phyloP scores from a whole-genome alignment of 768 basidiomycete species.

The Asterophora parasitica region DNA sequence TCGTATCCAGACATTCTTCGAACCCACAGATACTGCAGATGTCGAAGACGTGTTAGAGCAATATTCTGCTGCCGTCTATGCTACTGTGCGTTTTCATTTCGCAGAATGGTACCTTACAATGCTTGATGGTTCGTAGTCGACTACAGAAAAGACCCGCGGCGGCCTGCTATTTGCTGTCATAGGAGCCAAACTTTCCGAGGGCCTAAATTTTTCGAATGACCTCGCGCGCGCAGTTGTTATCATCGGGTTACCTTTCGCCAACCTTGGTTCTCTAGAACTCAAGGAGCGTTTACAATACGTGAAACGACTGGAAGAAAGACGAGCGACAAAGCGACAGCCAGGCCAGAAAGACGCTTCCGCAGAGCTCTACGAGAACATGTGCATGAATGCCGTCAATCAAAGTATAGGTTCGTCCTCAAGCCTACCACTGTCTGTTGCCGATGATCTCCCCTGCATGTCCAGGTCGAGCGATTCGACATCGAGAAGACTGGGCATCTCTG shows the following conservation, averaged over 20 bases:
- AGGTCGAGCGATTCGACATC: constrained; percentile 94
- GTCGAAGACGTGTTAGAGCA: constrained; percentile 75
- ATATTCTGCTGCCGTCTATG: constrained; percentile 52
- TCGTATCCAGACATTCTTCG: constrained; percentile 72
- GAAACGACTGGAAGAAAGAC: constrained; percentile 49
- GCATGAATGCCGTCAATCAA: constrained; percentile 95
- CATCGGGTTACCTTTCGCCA: constrained; percentile 91
- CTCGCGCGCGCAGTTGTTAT: constrained; percentile 84
- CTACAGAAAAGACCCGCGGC: constrained; percentile 42
- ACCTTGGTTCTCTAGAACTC: constrained; percentile 85
- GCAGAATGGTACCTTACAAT: neutral
- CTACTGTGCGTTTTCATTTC: constrained; percentile 4
- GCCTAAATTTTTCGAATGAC: constrained; percentile 71
- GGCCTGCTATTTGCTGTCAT: constrained; percentile 92
- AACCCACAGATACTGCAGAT: constrained; percentile 66
- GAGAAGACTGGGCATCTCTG: constrained; percentile 86
- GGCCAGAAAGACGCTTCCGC: constrained; percentile 63
- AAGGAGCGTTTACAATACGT: constrained; percentile 91
- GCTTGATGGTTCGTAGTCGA: neutral
- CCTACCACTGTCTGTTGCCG: neutral
- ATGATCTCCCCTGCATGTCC: neutral
- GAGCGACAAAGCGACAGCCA: constrained; percentile 24
- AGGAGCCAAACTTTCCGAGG: constrained; percentile 96
- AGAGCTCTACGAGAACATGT: constrained; percentile 88
- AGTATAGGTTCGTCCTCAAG: constrained; percentile 69